Evolutionary conservation across 352 stramenopile species (phyloP), one percentile per base, ranked within the genome.

Genomic region (Pythium dissotocum): DNA sequence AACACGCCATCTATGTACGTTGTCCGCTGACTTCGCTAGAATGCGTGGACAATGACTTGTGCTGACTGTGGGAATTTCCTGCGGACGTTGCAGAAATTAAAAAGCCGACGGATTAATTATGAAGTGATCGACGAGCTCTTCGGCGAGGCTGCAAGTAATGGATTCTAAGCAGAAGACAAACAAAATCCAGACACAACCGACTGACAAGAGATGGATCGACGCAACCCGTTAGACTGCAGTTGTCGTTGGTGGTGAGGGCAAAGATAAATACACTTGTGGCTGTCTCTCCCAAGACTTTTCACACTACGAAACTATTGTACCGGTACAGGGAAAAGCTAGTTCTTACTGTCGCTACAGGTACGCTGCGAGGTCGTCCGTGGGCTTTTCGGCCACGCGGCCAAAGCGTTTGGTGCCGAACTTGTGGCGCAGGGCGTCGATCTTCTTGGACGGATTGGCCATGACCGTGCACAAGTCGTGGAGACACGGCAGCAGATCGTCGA

Each of bases 101-200:
- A 94, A 70, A 94, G 85, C 62, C 82, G 86, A 76, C 78, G 87
- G 71, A 95, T 95, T 74, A 95, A 95, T 72, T 94, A 95, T 66
- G 88, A 95, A 77, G 88, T 94, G 54, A 93, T 95, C 71, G 80
- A 93, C 65, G 86, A 95, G 75, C 80, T 95, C 53, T 95, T 95
- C 81, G 88, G 86, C 32, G 85, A 95, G 71, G 84, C 84, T 28
- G 84, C 84, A 52, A 92, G 75, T 70, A 92, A 90, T 58, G 82
- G 82, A 0, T 90, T 89, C 33, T 92, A 71, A 81, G n/a, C 13
- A 65, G 33, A 60, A 30, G n/a, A 60, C 13, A 40, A 40, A 44
- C 24, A 60, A 44, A 21, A 9, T 33, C 7, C 48, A 5, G 16
- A 18, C 48, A 32, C 48, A 28, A 44, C 38, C 42, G 5, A 49